phyloP scores from a whole-genome alignment of 1,284 basidiomycete genomes.

The Trichosporon coremiiforme region DNA sequence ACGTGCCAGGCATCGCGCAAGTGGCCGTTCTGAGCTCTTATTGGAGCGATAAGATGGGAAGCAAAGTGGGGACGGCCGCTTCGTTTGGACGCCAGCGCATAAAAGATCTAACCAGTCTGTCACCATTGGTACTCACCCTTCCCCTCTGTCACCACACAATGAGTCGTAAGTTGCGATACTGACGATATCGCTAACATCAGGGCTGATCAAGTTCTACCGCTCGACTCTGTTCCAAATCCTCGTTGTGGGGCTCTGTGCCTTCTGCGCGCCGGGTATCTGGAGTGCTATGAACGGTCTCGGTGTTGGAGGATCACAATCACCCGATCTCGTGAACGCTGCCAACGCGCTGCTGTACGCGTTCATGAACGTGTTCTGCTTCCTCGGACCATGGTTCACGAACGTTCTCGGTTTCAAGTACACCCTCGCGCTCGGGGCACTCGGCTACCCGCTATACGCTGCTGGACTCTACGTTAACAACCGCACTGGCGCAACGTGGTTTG shows the following conservation, averaged over 20 bases:
- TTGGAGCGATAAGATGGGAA: slow-evolving; percentile 2
- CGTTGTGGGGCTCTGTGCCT: slow-evolving; percentile 35
- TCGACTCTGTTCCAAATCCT: slow-evolving; percentile 40
- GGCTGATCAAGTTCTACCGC: slow-evolving; percentile 26
- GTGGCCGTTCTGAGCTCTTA: background rate
- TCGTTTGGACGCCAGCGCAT: no score
- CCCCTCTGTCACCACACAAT: background rate
- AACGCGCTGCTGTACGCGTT: slow-evolving; percentile 43
- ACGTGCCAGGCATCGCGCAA: background rate
- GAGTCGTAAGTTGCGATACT: background rate
- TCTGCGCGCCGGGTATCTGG: slow-evolving; percentile 47
- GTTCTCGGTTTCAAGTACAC: slow-evolving; percentile 40
- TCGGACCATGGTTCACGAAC: slow-evolving; percentile 25
- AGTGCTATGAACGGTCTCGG: slow-evolving; percentile 43
- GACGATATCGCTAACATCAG: background rate
- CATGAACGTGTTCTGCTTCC: slow-evolving; percentile 25
- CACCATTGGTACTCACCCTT: no score
- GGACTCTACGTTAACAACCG: slow-evolving; percentile 45
- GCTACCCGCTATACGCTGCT: slow-evolving; percentile 46
- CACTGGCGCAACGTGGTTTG: slow-evolving; percentile 39
- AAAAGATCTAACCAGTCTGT: no score
- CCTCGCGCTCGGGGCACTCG: slow-evolving; percentile 43
- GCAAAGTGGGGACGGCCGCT: background rate
- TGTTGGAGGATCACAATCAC: slow-evolving; percentile 44
- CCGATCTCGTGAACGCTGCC: slow-evolving; percentile 45